phyloP scores from a whole-genome alignment of 2,329 filamentous ascomycete species.

The Stagonosporopsis rhizophila region DNA sequence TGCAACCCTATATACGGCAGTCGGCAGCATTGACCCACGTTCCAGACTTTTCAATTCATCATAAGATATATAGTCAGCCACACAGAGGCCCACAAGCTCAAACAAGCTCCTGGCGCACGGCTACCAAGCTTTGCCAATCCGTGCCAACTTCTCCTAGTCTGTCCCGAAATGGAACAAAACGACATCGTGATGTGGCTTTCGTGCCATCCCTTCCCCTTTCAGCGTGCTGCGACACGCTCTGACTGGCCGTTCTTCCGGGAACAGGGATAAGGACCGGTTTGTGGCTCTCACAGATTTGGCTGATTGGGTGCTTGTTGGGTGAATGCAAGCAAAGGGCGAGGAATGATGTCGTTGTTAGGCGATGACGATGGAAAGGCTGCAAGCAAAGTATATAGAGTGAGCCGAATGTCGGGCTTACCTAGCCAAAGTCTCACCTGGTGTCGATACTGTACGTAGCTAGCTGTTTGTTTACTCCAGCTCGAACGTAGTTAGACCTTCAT shows the following conservation, averaged over 20 bases:
- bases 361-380: slow-evolving; percentile 8
- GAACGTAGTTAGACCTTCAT: background rate
- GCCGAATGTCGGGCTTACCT: background rate
- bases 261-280: slow-evolving; percentile 40
- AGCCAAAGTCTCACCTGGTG: slow-evolving; percentile 5
- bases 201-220: slow-evolving; percentile 12
- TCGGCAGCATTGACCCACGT: slow-evolving; percentile 12
- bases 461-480: slow-evolving; percentile 12
- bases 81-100: slow-evolving; percentile 19
- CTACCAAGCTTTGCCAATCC: slow-evolving; percentile 32
- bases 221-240: slow-evolving; percentile 6
- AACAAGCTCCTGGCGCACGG: slow-evolving; percentile 25
- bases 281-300: slow-evolving; percentile 28
- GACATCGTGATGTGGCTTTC: slow-evolving; percentile 14
- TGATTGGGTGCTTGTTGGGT: slow-evolving; percentile 18
- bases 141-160: slow-evolving; percentile 17
- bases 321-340: slow-evolving; percentile 16
- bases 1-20: slow-evolving; percentile 4
- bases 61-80: slow-evolving; percentile 27
- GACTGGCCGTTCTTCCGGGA: slow-evolving; percentile 17
- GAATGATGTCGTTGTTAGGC: slow-evolving; percentile 27
- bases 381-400: slow-evolving; percentile 11
- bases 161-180: slow-evolving; percentile 7
- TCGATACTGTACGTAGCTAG: slow-evolving; percentile 5
- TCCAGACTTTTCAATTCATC: slow-evolving; percentile 20